These are phyloP conservation scores for Claviceps sp. DNA, from an alignment of 2,329 filamentous ascomycete genomes.

Conservation along the genomic window DNA sequence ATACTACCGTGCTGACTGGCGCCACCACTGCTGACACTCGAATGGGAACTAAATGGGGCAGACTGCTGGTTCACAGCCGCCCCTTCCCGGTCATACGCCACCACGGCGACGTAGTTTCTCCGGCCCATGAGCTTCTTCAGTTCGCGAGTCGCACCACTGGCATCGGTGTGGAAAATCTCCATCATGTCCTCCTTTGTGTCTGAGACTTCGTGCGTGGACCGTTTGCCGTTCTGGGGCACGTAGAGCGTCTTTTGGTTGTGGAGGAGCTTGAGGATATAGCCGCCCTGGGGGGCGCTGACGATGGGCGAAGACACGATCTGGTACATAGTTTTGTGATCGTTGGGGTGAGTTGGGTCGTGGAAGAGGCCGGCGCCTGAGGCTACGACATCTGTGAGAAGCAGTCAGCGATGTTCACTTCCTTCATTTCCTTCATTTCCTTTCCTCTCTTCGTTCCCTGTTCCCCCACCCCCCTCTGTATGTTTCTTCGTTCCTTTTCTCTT, in stretches of 20 bases:
- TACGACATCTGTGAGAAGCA: slow-evolving; percentile 52
- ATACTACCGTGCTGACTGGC: slow-evolving; percentile 6
- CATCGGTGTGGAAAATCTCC: slow-evolving; percentile 95
- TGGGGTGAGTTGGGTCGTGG: slow-evolving; percentile 82
- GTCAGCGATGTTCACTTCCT: neutral
- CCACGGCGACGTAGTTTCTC: slow-evolving; percentile 81
- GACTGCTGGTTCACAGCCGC: slow-evolving; percentile 28
- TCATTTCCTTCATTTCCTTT: neutral
- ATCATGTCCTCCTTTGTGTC: slow-evolving; percentile 99
- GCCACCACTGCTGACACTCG: slow-evolving; percentile 9
- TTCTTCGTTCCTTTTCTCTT: no score
- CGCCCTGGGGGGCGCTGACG: slow-evolving; percentile 73
- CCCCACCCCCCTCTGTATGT: no score
- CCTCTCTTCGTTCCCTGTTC: neutral
- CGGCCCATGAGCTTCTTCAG: slow-evolving; percentile 86
- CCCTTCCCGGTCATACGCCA: slow-evolving; percentile 86
- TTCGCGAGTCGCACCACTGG: slow-evolving; percentile 69
- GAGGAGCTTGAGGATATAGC: slow-evolving; percentile 85
- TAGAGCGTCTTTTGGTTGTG: slow-evolving; percentile 91
- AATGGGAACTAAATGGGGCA: no score
- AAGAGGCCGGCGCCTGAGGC: slow-evolving; percentile 84
- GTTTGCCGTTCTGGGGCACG: slow-evolving; percentile 74
- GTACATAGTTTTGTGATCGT: slow-evolving; percentile 98
- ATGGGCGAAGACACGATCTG: slow-evolving; percentile 90
- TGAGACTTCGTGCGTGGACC: slow-evolving; percentile 56